A percentile compares a stretch with the other conserved stretches of the same genome.
These are phyloP conservation scores for Cladosporium sp. DNA, from an alignment of 2,329 filamentous ascomycete genomes.

Conservation along the genomic window DNA sequence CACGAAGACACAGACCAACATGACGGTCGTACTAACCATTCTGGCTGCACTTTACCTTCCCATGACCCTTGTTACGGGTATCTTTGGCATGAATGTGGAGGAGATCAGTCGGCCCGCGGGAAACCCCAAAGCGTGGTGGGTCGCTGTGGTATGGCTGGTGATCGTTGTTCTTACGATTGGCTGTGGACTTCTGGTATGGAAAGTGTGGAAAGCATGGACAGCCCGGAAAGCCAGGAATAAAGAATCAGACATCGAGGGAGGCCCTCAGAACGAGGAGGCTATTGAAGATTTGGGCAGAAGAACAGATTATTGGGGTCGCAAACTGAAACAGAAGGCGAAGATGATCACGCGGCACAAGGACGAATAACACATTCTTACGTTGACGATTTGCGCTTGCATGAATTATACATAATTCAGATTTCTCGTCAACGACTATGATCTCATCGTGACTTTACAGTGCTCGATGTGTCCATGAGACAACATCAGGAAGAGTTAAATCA, in stretches of 20 bases:
- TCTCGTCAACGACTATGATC: no score
- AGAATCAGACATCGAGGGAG: neutral
- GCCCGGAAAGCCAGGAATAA: neutral
- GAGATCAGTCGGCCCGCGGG: constrained; percentile 16
- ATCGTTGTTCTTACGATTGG: neutral
- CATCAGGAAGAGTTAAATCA: no score
- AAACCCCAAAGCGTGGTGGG: neutral
- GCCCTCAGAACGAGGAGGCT: neutral
- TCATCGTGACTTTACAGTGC: no score
- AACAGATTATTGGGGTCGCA: neutral
- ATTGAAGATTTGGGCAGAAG: neutral
- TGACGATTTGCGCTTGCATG: no score
- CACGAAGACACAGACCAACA: neutral
- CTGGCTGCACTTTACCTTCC: constrained; percentile 23
- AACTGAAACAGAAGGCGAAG: neutral
- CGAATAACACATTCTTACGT: no score
- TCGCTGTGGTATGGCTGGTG: neutral
- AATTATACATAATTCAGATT: no score
- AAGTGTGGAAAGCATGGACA: no score
- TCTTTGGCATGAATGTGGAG: constrained; percentile 25
- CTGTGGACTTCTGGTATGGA: no score
- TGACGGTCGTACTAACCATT: constrained; percentile 11
- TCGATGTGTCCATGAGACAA: no score
- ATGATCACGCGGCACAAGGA: neutral
- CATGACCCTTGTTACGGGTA: constrained; percentile 20